Base-by-base conservation (phyloP, 75 land plant species). In the Ceratopteris richardii region DNA sequence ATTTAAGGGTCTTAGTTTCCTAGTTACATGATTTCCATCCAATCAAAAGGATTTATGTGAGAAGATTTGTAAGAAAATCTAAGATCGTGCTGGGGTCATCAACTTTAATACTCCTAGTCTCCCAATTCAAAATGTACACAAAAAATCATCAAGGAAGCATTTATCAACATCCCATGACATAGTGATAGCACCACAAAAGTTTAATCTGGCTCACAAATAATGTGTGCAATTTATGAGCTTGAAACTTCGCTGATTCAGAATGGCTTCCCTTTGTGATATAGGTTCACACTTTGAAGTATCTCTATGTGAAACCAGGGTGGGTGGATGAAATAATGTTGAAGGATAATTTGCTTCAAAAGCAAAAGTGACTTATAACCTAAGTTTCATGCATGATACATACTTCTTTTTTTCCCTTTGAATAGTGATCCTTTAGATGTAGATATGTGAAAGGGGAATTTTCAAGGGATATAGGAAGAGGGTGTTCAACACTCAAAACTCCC, bases 261-360 rank as follows among this genome's bases (percentile, higher is more conserved):
- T n/a, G n/a, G n/a, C n/a, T n/a, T n/a, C n/a, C n/a, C n/a, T n/a
- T n/a, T n/a, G n/a, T n/a, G n/a, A n/a, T n/a, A n/a, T n/a, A n/a
- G n/a, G n/a, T n/a, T n/a, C n/a, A n/a, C n/a, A n/a, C n/a, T n/a
- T 28, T 27, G 52, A 61, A 61, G 22, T 61, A 46, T 31, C 51
- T 61, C 13, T 61, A 29, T 21, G 27, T 61, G 31, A 61, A 27
- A 31, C 64, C 64, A 20, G 29, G 20, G 2, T 61, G 64, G 64
- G 12, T 61, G n/a, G 31, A 47, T 61, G 64, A 44, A 9, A 44
- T 26, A 9, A 61, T 61, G 1, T 22, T 31, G 23, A 9, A 17
- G 25, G 17, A 61, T 1, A 14, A 19, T 20, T 9, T 47, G 21
- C 39, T 48, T 18, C 51, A 2, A 7, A 18, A 22, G 0, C 18